Conservation (phyloP, 768 basidiomycete genomes). For the Cystoderma amianthinum region DNA sequence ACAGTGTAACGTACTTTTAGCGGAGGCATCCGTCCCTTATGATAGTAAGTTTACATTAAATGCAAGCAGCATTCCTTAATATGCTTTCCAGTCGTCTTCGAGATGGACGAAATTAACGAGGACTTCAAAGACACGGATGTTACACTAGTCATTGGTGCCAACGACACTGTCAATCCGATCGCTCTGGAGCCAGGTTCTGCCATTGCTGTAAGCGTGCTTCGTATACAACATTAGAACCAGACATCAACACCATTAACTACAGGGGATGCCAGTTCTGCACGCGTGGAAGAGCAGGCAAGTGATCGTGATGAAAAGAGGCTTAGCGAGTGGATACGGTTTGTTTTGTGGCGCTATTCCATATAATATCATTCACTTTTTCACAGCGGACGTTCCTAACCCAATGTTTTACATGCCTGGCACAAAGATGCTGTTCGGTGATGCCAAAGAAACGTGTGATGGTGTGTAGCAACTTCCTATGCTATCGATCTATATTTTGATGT, state of each 20-base stretch:
- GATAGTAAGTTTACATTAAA: conserved; percentile 48
- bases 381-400: conserved; percentile 88
- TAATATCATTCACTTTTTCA: too few relatives aligned
- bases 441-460: conserved; percentile 89
- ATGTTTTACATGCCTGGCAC: conserved; percentile 92
- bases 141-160: conserved; percentile 88
- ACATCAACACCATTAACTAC: conserved; percentile 3
- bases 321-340: conserved; percentile 82
- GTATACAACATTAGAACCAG: background rate
- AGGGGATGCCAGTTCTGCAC: conserved; percentile 88
- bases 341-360: conserved; percentile 3
- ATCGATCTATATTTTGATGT: background rate
- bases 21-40: conserved; percentile 87
- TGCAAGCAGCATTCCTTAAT: conserved; percentile 1
- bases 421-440: conserved; percentile 90
- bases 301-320: conserved; percentile 88
- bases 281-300: conserved; percentile 94
- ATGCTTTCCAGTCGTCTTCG: conserved; percentile 61
- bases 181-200: conserved; percentile 81
- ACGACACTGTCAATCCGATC: conserved; percentile 90
- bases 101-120: conserved; percentile 95
- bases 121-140: conserved; percentile 86
- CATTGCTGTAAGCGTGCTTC: conserved; percentile 47
- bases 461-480: conserved; percentile 10
- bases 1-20: conserved; percentile 87